These are phyloP conservation scores for Geosmithia flava DNA, from an alignment of 2,329 filamentous ascomycete genomes.

Conservation along the genomic window DNA sequence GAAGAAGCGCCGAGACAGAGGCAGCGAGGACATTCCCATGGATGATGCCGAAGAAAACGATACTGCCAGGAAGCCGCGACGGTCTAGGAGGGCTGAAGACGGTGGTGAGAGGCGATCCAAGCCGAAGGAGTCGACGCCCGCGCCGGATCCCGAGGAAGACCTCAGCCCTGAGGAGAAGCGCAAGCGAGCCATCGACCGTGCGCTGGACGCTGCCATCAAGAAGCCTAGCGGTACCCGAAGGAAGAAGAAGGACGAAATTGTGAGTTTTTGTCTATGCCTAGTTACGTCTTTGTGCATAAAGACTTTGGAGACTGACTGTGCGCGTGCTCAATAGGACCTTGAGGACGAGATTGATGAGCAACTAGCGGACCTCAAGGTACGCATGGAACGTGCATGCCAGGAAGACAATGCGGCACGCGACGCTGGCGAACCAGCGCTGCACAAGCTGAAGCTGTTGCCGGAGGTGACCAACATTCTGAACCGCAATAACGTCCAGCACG, in stretches of 20 bases:
- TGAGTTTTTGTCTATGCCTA: conserved; percentile 28
- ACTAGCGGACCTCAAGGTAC: conserved; percentile 74
- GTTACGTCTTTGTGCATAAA: not conserved
- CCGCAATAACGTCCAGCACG: conserved; percentile 73
- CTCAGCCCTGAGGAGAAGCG: conserved; percentile 77
- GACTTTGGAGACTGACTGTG: not conserved
- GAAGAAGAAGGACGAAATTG: conserved; percentile 78
- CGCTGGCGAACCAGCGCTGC: conserved; percentile 66
- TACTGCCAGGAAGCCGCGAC: conserved; percentile 28
- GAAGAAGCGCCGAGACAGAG: conserved; percentile 44
- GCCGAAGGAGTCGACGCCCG: conserved; percentile 29
- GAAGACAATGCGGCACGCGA: conserved; percentile 75
- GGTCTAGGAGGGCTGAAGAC: conserved; percentile 29
- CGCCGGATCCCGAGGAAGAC: conserved; percentile 62
- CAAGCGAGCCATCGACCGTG: conserved; percentile 70
- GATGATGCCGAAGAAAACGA: conserved; percentile 33
- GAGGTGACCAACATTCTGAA: conserved; percentile 83
- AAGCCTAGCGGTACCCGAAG: conserved; percentile 54
- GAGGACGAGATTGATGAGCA: conserved; percentile 84
- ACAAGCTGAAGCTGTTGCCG: conserved; percentile 89
- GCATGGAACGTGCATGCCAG: conserved; percentile 84
- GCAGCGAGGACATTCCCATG: conserved; percentile 34
- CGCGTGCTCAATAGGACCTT: conserved; percentile 50
- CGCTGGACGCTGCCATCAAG: conserved; percentile 82
- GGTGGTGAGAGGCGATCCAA: conserved; percentile 36